These are phyloP conservation scores for Castanospermum australe DNA, from an alignment of 306 rosid genomes.

Conservation along the genomic window DNA sequence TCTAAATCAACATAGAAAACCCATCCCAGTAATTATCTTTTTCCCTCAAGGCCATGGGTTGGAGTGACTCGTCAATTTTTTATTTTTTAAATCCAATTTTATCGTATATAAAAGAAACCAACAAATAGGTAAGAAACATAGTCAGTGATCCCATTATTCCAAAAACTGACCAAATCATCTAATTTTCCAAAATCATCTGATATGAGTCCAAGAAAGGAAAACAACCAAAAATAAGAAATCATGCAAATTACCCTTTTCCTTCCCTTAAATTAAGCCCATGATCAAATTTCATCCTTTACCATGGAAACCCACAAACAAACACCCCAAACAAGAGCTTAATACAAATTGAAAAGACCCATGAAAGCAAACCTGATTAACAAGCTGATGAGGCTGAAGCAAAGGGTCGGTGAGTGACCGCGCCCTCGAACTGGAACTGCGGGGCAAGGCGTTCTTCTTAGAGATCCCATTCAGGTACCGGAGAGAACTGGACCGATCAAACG, in stretches of 20 bases:
- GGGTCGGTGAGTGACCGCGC: conserved; percentile 90
- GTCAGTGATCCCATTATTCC: neutral
- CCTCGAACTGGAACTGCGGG: conserved; percentile 87
- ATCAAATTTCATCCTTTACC: neutral
- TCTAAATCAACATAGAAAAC: conserved; percentile 5
- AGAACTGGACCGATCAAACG: conserved; percentile 83
- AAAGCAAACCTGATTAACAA: conserved; percentile 61
- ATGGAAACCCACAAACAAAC: neutral
- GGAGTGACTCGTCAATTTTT: neutral
- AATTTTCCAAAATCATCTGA: neutral
- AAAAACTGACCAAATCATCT: conserved; percentile 4
- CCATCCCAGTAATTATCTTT: conserved; percentile 10
- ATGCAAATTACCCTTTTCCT: neutral
- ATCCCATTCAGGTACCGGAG: conserved; percentile 65
- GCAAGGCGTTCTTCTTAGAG: conserved; percentile 61
- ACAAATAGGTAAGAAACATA: neutral
- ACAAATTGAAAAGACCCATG: neutral
- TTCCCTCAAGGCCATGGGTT: neutral
- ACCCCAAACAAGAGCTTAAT: neutral
- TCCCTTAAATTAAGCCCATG: neutral
- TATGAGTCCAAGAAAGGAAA: neutral
- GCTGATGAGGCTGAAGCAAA: conserved; percentile 90
- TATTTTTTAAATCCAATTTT: neutral
- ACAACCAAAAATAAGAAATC: neutral
- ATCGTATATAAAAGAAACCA: neutral